Evolutionary conservation across 768 basidiomycete genomes (phyloP).

Genomic region (Imleria badia): DNA sequence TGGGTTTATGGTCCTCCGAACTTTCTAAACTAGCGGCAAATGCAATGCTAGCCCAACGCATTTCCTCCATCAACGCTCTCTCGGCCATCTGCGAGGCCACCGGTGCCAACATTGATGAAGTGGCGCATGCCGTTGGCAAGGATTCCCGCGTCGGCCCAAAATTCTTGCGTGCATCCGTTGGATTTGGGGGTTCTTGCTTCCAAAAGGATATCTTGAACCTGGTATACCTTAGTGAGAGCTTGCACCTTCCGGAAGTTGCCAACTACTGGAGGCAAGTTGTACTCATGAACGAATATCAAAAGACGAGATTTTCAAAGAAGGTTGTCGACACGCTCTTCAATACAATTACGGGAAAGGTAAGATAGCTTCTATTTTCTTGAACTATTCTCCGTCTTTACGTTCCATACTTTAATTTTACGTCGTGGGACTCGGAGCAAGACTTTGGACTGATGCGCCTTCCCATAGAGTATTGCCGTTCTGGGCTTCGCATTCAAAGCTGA

Average conservation of each 20-base stretch:
- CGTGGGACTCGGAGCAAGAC: constrained; percentile 6
- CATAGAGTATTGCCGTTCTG: constrained; percentile 87
- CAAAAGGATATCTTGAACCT: constrained; percentile 99
- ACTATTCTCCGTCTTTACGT: neutral
- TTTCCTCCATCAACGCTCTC: constrained; percentile 96
- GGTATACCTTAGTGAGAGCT: constrained; percentile 92
- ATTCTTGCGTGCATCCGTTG: constrained; percentile 94
- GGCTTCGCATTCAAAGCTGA: constrained; percentile 99
- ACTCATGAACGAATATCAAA: constrained; percentile 98
- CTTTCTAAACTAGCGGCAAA: constrained; percentile 98
- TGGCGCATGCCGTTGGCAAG: constrained; percentile 89
- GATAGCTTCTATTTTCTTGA: constrained; percentile 9
- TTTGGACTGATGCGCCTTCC: constrained; percentile 7
- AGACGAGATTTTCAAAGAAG: constrained; percentile 90
- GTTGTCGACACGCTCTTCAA: constrained; percentile 99
- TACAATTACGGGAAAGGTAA: constrained; percentile 92
- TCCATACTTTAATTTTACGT: neutral
- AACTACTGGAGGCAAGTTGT: constrained; percentile 98
- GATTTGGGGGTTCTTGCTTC: constrained; percentile 99
- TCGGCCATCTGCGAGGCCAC: constrained; percentile 99
- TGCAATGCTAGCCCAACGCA: constrained; percentile 98
- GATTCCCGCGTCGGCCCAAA: constrained; percentile 92
- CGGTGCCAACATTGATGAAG: constrained; percentile 98
- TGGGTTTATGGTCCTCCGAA: constrained; percentile 98
- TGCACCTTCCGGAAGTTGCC: constrained; percentile 95